Evolutionary conservation across 139 green algal species (phyloP), one percentile per base, ranked within the genome.

Genomic region (Chlorella sp.): DNA sequence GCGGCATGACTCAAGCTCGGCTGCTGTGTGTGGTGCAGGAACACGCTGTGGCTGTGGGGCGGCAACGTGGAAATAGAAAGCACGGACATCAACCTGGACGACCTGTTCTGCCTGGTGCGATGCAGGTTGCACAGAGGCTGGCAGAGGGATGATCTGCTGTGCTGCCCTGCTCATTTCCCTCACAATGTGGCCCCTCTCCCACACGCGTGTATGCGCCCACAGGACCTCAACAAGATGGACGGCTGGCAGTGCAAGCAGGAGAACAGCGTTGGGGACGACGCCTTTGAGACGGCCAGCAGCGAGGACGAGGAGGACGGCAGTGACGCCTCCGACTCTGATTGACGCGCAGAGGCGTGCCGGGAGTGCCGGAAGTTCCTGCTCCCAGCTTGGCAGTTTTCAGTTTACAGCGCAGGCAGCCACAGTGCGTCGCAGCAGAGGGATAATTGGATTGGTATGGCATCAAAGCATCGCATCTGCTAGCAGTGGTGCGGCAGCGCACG

Each of bases 171-270:
- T n/a, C 31, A 42, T 45, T 15, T 67, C 60, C 21, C 14, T 46
- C 33, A 15, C 7, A 2, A 1, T 27, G 3, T 35, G 17, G 21
- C 64, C n/a, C 8, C 42, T 29, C 25, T 5, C 3, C 42, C 41
- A 40, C 11, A 25, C 40, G 15, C 27, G 41, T 41, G 56, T 17
- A 64, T 31, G 5, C 56, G 29, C 3, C 5, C 31, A 3, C 56
- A 98, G 12, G 89, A 98, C 81, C 79, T 97, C n/a, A 83, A 71
- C 27, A 97, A 94, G 77, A 79, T 96, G 59, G 90, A 96, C 69
- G 91, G 90, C 29, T 96, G 90, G 91, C 58, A 56, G 15, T 86
- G 85, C n/a, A 67, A 91, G 5, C 78, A 88, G 55, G 87, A 91
- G 56, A 95, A 95, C 83, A 93, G 83, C 0, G 83, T 78, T 8